Base-by-base conservation (phyloP, 1,139 yeast genomes). In the Protomyces gravidus region DNA sequence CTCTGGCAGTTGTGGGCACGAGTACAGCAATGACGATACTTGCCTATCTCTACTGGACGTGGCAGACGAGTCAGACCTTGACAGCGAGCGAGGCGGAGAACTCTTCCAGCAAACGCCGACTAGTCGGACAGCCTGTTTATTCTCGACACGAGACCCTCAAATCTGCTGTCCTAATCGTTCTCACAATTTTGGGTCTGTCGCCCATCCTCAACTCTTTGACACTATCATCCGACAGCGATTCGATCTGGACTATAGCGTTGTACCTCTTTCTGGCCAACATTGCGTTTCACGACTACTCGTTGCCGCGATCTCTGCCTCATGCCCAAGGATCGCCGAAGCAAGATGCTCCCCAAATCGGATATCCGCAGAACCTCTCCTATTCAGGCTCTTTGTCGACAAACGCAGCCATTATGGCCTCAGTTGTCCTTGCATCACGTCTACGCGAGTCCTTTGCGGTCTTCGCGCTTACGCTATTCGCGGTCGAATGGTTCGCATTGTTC, bases 191-290 rank as follows among this genome's bases (percentile, higher is more conserved):
- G 50, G 83, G 94, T 0, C 74, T 90, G 48, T 87, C 97, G 0
- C 98, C 98, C 0, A 92, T 92, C 2, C 77, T 92, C 60, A 86
- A 88, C 66, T 89, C 97, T 0, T 77, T 94, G 55, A 89, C 97
- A 0, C 81, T 83, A 66, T 86, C 96, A 0, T 89, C 97, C 0
- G 82, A 97, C 0, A 86, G 95, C 0, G 97, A 92, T 72, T 89
- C 97, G 17, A 89, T 94, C 64, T 92, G 98, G 97, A 89, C 96
- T 0, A 73, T 92, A 5, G 82, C 95, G 2, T 82, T 86, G 57
- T 84, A 95, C 81, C 75, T 92, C 26, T 83, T 87, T 42, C 65
- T 88, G 6, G 76, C 83, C 47, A 87, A 87, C 67, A 74, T 88
- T 2, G 70, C 84, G 15, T 81, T 83, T 66, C 86, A 85, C 68